phyloP scores from a whole-genome alignment of 345 rosid genomes.

The Jatropha curcas region DNA sequence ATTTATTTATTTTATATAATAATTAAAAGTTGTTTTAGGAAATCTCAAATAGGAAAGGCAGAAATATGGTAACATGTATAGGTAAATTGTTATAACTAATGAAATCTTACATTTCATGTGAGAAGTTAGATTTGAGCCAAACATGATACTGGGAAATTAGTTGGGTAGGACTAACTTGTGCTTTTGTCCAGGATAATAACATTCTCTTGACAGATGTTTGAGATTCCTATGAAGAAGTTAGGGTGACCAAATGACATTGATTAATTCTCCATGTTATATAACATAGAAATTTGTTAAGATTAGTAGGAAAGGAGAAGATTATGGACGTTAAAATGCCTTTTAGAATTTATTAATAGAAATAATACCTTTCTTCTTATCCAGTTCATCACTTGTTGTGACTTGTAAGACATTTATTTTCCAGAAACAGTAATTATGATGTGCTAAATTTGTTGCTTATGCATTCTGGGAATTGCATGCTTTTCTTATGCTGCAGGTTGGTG shows the following conservation, averaged over 20 bases:
- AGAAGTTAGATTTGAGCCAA: too few species aligned
- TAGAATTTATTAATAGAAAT: background rate
- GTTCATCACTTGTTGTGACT: background rate
- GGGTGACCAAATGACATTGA: background rate
- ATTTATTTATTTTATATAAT: background rate
- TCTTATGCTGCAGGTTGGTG: conserved; percentile 69
- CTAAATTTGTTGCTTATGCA: background rate
- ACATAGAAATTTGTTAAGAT: background rate
- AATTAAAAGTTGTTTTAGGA: background rate
- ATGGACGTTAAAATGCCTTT: background rate
- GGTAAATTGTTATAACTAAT: background rate
- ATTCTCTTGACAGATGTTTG: too few species aligned
- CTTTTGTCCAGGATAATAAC: background rate
- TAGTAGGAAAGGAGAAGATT: background rate
- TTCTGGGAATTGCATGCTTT: background rate
- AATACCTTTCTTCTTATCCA: background rate
- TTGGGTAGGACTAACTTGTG: background rate
- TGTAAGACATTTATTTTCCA: background rate
- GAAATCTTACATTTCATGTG: background rate
- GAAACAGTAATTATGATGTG: background rate
- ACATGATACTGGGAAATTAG: background rate
- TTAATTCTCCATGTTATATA: background rate
- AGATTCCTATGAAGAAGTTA: background rate
- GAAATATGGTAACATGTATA: background rate
- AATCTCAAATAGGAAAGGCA: background rate